phyloP scores from a whole-genome alignment of 176 grass and related monocot genomes.

The Aegilops tauschii region DNA sequence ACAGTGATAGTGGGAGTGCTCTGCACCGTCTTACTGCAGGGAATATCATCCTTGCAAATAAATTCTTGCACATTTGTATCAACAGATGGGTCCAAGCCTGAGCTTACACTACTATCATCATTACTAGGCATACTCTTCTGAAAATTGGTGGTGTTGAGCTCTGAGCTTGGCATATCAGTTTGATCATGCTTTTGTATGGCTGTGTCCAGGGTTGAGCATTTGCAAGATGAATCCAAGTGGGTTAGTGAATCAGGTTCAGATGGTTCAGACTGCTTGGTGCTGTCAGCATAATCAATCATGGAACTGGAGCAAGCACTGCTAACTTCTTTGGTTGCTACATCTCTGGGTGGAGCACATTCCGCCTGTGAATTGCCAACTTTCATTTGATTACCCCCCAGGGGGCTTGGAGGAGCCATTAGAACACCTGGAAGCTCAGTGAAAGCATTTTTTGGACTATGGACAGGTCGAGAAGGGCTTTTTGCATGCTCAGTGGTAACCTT shows the following conservation, averaged over 20 bases:
- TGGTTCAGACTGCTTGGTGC: conserved; percentile 39
- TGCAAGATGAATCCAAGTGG: conserved; percentile 31
- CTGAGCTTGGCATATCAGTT: conserved; percentile 36
- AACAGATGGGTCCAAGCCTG: conserved; percentile 39
- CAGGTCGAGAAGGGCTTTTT: conserved; percentile 44
- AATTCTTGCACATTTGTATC: conserved; percentile 49
- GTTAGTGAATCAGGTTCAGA: conserved; percentile 47
- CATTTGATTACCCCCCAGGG: conserved; percentile 31
- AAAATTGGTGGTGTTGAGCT: conserved; percentile 47
- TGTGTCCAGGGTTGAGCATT: conserved; percentile 23
- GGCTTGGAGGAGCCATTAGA: conserved; percentile 35
- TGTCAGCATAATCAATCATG: conserved; percentile 26
- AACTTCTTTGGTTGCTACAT: conserved; percentile 32
- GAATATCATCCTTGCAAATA: conserved; percentile 64
- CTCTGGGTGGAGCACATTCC: conserved; percentile 39
- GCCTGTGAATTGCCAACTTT: conserved; percentile 23
- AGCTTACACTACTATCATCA: conserved; percentile 37
- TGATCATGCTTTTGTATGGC: conserved; percentile 38
- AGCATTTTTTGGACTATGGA: conserved; percentile 24
- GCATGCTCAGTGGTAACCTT: conserved; percentile 38
- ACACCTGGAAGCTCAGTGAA: conserved; percentile 20
- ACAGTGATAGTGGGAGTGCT: conserved; percentile 22
- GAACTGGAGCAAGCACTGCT: conserved; percentile 28
- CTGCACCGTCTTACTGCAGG: conserved; percentile 25
- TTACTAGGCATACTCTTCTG: conserved; percentile 54